Conservation (phyloP, 306 rosid species). For the Acacia confusa region DNA sequence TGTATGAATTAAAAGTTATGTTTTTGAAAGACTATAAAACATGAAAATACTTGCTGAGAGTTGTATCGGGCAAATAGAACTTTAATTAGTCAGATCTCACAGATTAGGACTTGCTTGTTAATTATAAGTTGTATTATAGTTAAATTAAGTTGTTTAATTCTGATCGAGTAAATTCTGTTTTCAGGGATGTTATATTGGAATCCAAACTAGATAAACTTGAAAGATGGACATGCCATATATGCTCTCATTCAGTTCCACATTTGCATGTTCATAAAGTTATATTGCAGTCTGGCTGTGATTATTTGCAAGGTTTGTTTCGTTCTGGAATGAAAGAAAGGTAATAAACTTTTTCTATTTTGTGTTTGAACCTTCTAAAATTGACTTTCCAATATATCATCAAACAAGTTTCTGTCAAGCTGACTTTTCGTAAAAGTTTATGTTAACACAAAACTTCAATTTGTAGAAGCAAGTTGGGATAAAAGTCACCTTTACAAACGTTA, state of each 20-base stretch:
- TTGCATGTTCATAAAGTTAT: slow-evolving; percentile 82
- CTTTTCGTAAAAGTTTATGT: too few relatives aligned
- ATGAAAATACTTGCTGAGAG: background rate
- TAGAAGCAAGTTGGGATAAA: too few relatives aligned
- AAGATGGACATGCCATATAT: slow-evolving; percentile 62
- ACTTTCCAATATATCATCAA: too few relatives aligned
- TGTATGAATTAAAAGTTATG: background rate
- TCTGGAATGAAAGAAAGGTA: slow-evolving; percentile 97
- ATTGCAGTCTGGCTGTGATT: slow-evolving; percentile 71
- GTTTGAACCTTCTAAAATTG: too few relatives aligned
- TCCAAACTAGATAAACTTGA: slow-evolving; percentile 48
- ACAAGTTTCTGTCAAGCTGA: too few relatives aligned
- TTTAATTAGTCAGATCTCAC: background rate
- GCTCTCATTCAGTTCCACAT: slow-evolving; percentile 63
- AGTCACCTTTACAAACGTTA: too few relatives aligned
- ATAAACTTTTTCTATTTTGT: background rate
- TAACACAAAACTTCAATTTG: too few relatives aligned
- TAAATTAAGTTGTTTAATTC: slow-evolving; percentile 4
- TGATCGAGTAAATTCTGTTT: slow-evolving; percentile 33
- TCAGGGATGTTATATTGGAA: slow-evolving; percentile 82
- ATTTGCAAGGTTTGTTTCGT: slow-evolving; percentile 68
- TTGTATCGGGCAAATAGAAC: background rate
- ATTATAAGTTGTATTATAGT: background rate
- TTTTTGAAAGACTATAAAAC: background rate
- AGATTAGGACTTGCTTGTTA: background rate